Base-by-base conservation (phyloP, 306 rosid genomes). In the Cicer yamashitae region DNA sequence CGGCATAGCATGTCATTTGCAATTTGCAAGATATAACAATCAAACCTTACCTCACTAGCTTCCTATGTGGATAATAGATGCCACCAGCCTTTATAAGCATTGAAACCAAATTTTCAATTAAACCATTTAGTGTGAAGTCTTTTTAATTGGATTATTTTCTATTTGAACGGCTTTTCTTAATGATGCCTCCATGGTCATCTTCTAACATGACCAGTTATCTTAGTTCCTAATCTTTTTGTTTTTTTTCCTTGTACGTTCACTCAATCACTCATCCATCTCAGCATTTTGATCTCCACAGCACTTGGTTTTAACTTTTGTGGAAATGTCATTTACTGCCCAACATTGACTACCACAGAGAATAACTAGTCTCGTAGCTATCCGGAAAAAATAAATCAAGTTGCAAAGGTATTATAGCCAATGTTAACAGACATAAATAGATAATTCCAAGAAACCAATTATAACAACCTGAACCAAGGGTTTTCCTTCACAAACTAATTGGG, bases 61-160 rank as follows among this genome's bases (percentile, higher is more conserved):
- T 61, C 50, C 60, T 17, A 43, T 8, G 59, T 50, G 56, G 65
- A 62, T 14, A 71, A 61, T 62, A 58, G 44, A 70, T 51, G 45
- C 8, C 47, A 61, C 65, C 12, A 40, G 72, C 11, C 11, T 59
- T 20, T 18, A 30, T 39, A 18, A 59, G 64, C 64, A 59, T 43
- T 70, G 63, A 77, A 48, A 20, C 44, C 76, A 59, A 37, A 17
- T 47, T 69, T 69, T 46, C 54, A 56, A 67, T 45, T 67, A 51
- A 67, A 68, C 62, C 52, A 60, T 37, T 70, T 60, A 48, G 51
- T 15, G 46, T 8, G 9, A 7, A 45, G 53, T 37, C 43, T 37
- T 58, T 47, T 70, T 3, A 69, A 69, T 77, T 47, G 63, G 30
- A 47, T 12, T 70, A 17, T 46, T 60, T 67, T 45, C 67, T 63